A percentile compares a stretch with the other conserved stretches of the same genome.
phyloP scores from a whole-genome alignment of 2,329 filamentous ascomycete species.

The Botrytis sinoallii region DNA sequence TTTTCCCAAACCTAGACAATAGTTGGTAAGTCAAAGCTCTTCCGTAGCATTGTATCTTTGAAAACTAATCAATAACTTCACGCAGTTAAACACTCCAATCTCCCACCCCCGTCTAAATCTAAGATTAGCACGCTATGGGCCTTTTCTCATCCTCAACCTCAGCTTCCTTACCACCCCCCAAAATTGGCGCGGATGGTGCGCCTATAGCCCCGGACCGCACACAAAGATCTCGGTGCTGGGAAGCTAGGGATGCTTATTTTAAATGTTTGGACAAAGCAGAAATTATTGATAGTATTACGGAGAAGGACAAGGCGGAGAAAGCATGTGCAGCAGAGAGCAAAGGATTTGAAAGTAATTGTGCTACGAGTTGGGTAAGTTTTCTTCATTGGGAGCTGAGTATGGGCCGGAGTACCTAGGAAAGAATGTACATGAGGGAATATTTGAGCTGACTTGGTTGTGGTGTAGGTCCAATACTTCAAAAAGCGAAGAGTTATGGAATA shows the following conservation, averaged over 20 bases:
- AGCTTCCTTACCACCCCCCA: slow-evolving; percentile 41
- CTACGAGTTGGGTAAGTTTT: slow-evolving; percentile 77
- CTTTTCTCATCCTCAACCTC: slow-evolving; percentile 41
- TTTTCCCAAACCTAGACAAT: neutral
- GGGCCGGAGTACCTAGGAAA: neutral
- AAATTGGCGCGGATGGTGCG: slow-evolving; percentile 53
- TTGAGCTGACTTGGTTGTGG: slow-evolving; percentile 9
- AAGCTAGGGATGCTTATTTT: slow-evolving; percentile 84
- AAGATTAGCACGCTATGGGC: slow-evolving; percentile 45
- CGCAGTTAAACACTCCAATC: neutral
- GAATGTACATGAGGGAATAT: slow-evolving; percentile 21
- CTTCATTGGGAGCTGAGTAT: neutral
- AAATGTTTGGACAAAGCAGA: slow-evolving; percentile 76
- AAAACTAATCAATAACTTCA: neutral
- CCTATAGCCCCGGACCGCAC: slow-evolving; percentile 80
- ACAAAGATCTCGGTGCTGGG: slow-evolving; percentile 84
- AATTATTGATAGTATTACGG: slow-evolving; percentile 72
- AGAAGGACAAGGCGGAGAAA: slow-evolving; percentile 52
- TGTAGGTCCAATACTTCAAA: slow-evolving; percentile 93
- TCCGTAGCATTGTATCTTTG: neutral
- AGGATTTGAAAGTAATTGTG: slow-evolving; percentile 81
- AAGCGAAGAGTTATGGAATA: slow-evolving; percentile 91
- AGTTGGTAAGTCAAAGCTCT: neutral
- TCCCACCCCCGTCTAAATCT: neutral
- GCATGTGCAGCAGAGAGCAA: slow-evolving; percentile 58